Conservation (phyloP, 2,329 filamentous ascomycete species). For the Lachnellula suecica region DNA sequence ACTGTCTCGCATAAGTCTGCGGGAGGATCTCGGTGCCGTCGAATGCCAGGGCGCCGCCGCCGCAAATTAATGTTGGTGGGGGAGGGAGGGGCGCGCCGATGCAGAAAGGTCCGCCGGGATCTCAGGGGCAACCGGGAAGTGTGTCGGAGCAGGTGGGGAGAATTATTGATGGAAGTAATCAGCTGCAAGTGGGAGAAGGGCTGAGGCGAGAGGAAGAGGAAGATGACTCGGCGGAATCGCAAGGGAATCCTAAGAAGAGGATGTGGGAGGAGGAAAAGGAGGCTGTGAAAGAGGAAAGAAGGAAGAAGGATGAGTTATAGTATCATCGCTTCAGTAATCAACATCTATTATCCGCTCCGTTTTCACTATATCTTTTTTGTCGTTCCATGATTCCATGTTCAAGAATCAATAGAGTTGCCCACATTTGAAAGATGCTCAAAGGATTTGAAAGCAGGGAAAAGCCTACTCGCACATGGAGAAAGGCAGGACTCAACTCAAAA, state of each 20-base stretch:
- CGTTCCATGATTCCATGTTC: too few relatives aligned
- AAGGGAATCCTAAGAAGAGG: constrained; percentile 58
- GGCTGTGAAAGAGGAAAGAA: constrained; percentile 28
- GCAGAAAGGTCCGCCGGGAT: constrained; percentile 16
- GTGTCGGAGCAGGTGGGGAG: constrained; percentile 54
- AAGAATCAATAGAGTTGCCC: too few relatives aligned
- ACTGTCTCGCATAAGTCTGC: constrained; percentile 22
- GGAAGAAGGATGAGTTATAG: constrained; percentile 33
- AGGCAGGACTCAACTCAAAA: too few relatives aligned
- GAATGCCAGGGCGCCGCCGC: constrained; percentile 30
- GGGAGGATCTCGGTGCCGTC: constrained; percentile 13
- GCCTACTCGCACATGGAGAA: too few relatives aligned
- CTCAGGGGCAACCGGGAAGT: constrained; percentile 30
- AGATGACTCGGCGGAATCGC: constrained; percentile 30
- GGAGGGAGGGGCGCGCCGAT: constrained; percentile 29
- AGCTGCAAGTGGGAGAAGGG: constrained; percentile 35
- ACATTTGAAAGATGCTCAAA: too few relatives aligned
- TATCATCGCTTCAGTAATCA: background rate
- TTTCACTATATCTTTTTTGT: too few relatives aligned
- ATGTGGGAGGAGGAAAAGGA: constrained; percentile 55
- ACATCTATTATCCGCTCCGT: too few relatives aligned
- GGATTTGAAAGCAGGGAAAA: too few relatives aligned
- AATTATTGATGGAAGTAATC: constrained; percentile 44
- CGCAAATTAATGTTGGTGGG: constrained; percentile 49
- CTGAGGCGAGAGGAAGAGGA: constrained; percentile 28